Evolutionary conservation across 495 filamentous ascomycete species (phyloP).

Genomic region (Parathielavia hyrcaniae): DNA sequence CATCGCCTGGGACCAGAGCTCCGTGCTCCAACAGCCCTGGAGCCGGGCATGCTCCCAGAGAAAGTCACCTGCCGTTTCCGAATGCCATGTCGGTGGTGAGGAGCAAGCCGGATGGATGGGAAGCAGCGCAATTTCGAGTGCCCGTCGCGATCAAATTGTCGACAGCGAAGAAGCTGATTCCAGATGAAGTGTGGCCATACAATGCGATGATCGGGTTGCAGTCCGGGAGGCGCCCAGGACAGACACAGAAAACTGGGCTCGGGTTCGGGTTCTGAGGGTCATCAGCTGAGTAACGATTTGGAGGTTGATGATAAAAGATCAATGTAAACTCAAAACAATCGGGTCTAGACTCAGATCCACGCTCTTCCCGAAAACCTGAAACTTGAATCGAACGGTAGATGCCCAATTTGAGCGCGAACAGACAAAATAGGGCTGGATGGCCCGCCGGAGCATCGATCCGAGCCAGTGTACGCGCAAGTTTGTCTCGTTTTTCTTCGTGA

Average conservation of each 20-base stretch:
- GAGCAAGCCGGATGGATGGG: slow-evolving; percentile 30
- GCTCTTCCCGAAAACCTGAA: too few relatives aligned
- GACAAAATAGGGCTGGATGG: neutral
- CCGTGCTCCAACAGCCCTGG: slow-evolving; percentile 70
- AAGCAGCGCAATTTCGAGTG: slow-evolving; percentile 52
- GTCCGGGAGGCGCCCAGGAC: slow-evolving; percentile 8
- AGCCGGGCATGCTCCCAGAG: slow-evolving; percentile 64
- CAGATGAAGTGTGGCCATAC: slow-evolving; percentile 53
- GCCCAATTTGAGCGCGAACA: too few relatives aligned
- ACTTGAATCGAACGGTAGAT: too few relatives aligned
- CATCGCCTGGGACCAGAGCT: slow-evolving; percentile 84
- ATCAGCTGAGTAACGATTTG: too few relatives aligned
- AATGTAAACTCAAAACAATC: too few relatives aligned
- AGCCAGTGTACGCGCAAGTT: too few relatives aligned
- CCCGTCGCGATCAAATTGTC: slow-evolving; percentile 67
- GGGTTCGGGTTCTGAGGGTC: too few relatives aligned
- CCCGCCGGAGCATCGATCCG: too few relatives aligned
- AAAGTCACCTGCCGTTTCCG: slow-evolving; percentile 53
- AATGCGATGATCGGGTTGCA: slow-evolving; percentile 56
- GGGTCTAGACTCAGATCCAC: too few relatives aligned
- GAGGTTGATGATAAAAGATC: too few relatives aligned
- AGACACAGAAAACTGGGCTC: too few relatives aligned
- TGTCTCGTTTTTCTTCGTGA: too few relatives aligned
- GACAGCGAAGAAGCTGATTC: slow-evolving; percentile 58
- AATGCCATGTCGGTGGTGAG: slow-evolving; percentile 44